Evolutionary conservation across 257 asterid genomes (phyloP).

Genomic region (Jacaranda copaia): DNA sequence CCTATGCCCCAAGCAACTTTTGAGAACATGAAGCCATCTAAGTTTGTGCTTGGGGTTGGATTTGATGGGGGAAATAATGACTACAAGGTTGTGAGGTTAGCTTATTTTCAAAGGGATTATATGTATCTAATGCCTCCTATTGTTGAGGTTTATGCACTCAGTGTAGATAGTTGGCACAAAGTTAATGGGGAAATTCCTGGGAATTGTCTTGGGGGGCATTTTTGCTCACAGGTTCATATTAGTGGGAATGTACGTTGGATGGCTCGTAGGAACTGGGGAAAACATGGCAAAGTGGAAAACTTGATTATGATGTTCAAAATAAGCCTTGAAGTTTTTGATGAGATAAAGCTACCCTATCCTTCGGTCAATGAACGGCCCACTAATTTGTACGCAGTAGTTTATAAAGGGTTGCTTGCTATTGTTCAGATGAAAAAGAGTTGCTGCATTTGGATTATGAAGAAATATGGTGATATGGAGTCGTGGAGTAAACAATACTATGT

Average conservation of each 20-base stretch:
- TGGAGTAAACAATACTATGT: slow-evolving; percentile 37
- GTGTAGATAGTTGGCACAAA: slow-evolving; percentile 37
- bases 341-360: slow-evolving; percentile 40
- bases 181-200: slow-evolving; percentile 27
- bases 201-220: slow-evolving; percentile 32
- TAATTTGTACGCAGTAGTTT: slow-evolving; percentile 15
- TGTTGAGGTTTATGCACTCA: slow-evolving; percentile 43
- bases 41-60: slow-evolving; percentile 43
- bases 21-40: background rate
- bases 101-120: slow-evolving; percentile 27
- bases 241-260: slow-evolving; percentile 48
- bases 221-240: slow-evolving; percentile 40
- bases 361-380: slow-evolving; percentile 24
- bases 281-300: background rate
- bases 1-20: slow-evolving; percentile 28
- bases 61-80: slow-evolving; percentile 38
- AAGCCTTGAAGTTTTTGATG: slow-evolving; percentile 41
- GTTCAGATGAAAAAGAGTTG: slow-evolving; percentile 30
- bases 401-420: slow-evolving; percentile 33
- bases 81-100: slow-evolving; percentile 46
- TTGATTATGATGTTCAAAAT: slow-evolving; percentile 38
- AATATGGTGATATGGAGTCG: slow-evolving; percentile 38
- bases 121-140: slow-evolving; percentile 36
- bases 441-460: slow-evolving; percentile 47
- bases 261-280: slow-evolving; percentile 35